phyloP scores from a whole-genome alignment of 2,329 filamentous ascomycete genomes.

The Ciborinia camelliae region DNA sequence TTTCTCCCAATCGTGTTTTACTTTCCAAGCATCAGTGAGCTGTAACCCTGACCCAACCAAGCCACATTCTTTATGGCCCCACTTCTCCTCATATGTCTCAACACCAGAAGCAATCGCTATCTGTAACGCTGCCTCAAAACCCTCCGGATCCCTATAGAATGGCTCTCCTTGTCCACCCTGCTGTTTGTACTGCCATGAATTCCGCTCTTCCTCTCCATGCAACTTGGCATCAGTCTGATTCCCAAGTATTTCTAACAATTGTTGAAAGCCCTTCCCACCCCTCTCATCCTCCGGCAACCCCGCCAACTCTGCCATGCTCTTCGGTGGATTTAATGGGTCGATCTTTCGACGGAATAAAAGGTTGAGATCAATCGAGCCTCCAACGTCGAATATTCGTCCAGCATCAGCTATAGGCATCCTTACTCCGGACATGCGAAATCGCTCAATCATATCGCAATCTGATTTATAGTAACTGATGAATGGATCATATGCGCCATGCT shows the following conservation, averaged over 20 bases:
- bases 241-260: conserved; percentile 36
- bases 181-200: conserved; percentile 52
- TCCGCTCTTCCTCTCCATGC: conserved; percentile 38
- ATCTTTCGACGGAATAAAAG: not conserved
- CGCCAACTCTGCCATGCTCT: conserved; percentile 22
- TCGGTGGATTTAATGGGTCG: not conserved
- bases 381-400: conserved; percentile 47
- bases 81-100: conserved; percentile 43
- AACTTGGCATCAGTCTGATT: conserved; percentile 32
- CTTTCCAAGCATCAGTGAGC: conserved; percentile 46
- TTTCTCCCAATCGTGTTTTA: conserved; percentile 43
- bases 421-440: conserved; percentile 44
- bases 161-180: conserved; percentile 51
- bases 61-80: conserved; percentile 47
- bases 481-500: conserved; percentile 51
- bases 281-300: not conserved
- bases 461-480: conserved; percentile 54
- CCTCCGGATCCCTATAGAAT: conserved; percentile 49
- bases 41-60: conserved; percentile 39
- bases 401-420: conserved; percentile 40
- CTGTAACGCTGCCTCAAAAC: conserved; percentile 44
- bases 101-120: conserved; percentile 46
- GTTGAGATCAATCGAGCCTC: conserved; percentile 33
- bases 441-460: conserved; percentile 52
- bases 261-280: conserved; percentile 31